These are phyloP conservation scores for Leptosphaerulina australis DNA, from an alignment of 2,329 filamentous ascomycete species.

Conservation along the genomic window DNA sequence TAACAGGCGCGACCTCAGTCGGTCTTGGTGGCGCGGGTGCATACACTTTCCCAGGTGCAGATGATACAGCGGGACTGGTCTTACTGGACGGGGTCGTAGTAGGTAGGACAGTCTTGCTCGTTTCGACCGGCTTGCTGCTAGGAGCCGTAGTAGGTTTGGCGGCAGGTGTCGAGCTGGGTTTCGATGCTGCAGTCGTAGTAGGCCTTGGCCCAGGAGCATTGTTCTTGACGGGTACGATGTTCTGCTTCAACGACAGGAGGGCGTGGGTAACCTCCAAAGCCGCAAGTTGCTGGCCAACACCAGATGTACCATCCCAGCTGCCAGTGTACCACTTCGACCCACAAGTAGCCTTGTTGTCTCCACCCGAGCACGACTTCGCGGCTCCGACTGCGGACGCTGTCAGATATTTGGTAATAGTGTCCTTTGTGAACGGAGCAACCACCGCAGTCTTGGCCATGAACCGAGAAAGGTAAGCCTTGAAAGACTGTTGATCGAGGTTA, in stretches of 20 bases:
- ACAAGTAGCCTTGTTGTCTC: slow-evolving; percentile 49
- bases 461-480: slow-evolving; percentile 76
- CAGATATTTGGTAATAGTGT: slow-evolving; percentile 48
- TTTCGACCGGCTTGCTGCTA: slow-evolving; percentile 9
- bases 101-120: slow-evolving; percentile 12
- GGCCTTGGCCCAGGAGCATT: slow-evolving; percentile 27
- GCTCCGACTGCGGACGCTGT: slow-evolving; percentile 51
- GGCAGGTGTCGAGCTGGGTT: slow-evolving; percentile 25
- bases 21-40: slow-evolving; percentile 11
- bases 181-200: slow-evolving; percentile 20
- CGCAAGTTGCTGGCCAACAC: slow-evolving; percentile 54
- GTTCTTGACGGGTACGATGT: slow-evolving; percentile 38
- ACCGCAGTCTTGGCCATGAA: slow-evolving; percentile 60
- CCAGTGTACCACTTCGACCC: slow-evolving; percentile 55
- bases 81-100: slow-evolving; percentile 9
- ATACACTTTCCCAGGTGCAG: slow-evolving; percentile 11
- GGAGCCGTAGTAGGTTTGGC: slow-evolving; percentile 7
- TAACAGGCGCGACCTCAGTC: slow-evolving; percentile 11
- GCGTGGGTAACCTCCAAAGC: slow-evolving; percentile 55
- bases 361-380: slow-evolving; percentile 53
- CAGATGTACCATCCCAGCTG: slow-evolving; percentile 50
- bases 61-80: slow-evolving; percentile 2
- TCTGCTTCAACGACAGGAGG: slow-evolving; percentile 47
- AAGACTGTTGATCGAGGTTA: slow-evolving; percentile 73
- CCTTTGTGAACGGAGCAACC: slow-evolving; percentile 51